Base-by-base conservation (phyloP, 306 rosid species). In the Lathyrus aphaca region DNA sequence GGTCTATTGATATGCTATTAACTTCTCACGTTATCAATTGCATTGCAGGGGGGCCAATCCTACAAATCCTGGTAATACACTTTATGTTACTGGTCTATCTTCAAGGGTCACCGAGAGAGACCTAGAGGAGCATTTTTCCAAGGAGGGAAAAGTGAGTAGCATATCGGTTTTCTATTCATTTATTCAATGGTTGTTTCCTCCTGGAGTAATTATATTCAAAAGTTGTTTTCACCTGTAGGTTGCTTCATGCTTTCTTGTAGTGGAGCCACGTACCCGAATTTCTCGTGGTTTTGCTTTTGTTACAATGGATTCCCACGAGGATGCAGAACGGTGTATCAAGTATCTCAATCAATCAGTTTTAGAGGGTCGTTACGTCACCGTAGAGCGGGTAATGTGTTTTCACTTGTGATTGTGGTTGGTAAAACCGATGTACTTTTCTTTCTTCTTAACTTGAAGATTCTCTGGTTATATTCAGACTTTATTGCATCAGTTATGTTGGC, bases 251-350 rank as follows among this genome's bases (percentile, higher is more conserved):
- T 95, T 95, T 80, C 99, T 95, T 16, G 99, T 95, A 72, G 87
- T 95, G 73, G 99, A 95, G 78, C 99, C 97, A 4, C 95, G 96
- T 0, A 86, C 99, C 0, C 96, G 92, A 2, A 85, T 91, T 43
- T 95, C 99, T 39, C 99, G 99, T 46, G 99, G 99, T 61, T 95
- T 95, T 87, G 97, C 99, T 44, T 95, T 95, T 74, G 79, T 95
- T 64, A 87, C 97, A 0, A 95, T 95, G 99, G 97, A 84, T 73
- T 14, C 32, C 59, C 80, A 62, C 39, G 99, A 95, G 43, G 96
- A 77, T 82, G 99, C 99, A 3, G 86, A 82, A 57, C 92, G 96
- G 50, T 91, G 97, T 69, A 80, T 91, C 57, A 89, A 95, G 80
- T 81, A 91, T 84, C 99, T 95, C 76, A 95, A 95, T 82, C 97